Base-by-base conservation (phyloP, 305 asterid genomes). In the Fraxinus angustifolia region DNA sequence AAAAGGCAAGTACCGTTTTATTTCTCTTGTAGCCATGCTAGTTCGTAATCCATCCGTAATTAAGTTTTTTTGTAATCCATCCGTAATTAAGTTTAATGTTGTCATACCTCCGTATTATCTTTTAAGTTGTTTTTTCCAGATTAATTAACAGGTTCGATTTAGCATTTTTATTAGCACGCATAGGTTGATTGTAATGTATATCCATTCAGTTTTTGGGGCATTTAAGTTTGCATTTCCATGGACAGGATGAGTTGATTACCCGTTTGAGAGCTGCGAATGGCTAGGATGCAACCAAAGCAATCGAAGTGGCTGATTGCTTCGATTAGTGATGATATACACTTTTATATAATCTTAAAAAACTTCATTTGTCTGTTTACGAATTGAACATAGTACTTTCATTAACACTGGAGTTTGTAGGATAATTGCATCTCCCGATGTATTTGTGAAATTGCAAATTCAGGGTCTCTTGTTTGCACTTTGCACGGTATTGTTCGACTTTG, bases 241-340 rank as follows among this genome's bases (percentile, higher is more conserved):
- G 78, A 81, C 92, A 90, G 93, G 91, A 89, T 30, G 92, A 89
- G 77, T 74, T 90, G 88, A 85, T 90, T 71, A 79, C 87, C 56
- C 88, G 88, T 34, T 83, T 86, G 80, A 81, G 72, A 62, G 85
- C 50, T 17, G 68, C 73, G 14, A 78, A 75, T 75, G 83, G 84
- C 78, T 83, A 79, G 81, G 70, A 83, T 78, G 10, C 33, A 12
- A 40, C 36, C 67, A 38, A 28, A 50, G 78, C 56, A 19, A 80
- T 83, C 77, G 68, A 76, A 81, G 80, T 17, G 81, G 82, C 85
- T 26, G 36, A 23, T 79, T 17, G 50, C 34, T 40, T 79, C 12
- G 12, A 35, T 28, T 77, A 23, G 19, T 76, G 77, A 80, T 19
- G 17, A 23, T 42, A 75, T n/a, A 78, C 73, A 42, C 56, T 33